Conservation (phyloP, 2,329 filamentous ascomycete genomes). For the Arthroderma sp. region DNA sequence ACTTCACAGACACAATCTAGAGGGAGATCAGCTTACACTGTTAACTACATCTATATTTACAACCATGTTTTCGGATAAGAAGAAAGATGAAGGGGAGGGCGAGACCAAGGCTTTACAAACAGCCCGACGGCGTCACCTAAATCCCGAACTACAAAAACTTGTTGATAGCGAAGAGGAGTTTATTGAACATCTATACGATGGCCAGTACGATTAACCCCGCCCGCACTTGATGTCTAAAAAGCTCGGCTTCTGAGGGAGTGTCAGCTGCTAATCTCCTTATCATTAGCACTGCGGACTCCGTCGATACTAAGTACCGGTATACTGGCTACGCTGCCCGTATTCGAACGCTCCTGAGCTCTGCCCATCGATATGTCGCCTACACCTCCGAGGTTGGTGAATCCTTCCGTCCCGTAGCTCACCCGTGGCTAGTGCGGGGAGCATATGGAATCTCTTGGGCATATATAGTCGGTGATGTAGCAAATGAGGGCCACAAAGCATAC, state of each 20-base stretch:
- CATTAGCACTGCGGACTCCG: slow-evolving; percentile 58
- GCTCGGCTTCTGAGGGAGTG: slow-evolving; percentile 1
- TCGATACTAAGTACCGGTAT: slow-evolving; percentile 75
- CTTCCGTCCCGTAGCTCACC: slow-evolving; percentile 85
- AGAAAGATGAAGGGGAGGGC: slow-evolving; percentile 20
- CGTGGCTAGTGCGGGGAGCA: slow-evolving; percentile 62
- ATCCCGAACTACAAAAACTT: slow-evolving; percentile 42
- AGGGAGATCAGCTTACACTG: background rate
- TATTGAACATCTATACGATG: slow-evolving; percentile 64
- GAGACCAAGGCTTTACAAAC: slow-evolving; percentile 11
- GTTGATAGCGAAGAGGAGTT: slow-evolving; percentile 55
- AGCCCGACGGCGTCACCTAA: slow-evolving; percentile 28
- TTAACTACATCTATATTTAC: background rate
- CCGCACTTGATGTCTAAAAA: slow-evolving; percentile 2
- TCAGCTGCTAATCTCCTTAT: background rate
- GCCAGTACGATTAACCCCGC: slow-evolving; percentile 46
- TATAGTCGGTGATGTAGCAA: slow-evolving; percentile 72
- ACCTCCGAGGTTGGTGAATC: slow-evolving; percentile 94
- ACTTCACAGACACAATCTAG: background rate
- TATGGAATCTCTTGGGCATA: slow-evolving; percentile 93
- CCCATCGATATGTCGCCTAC: slow-evolving; percentile 93
- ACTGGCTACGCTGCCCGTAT: slow-evolving; percentile 80
- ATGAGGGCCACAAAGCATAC: slow-evolving; percentile 95
- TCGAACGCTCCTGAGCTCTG: slow-evolving; percentile 74
- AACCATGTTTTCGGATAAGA: slow-evolving; percentile 22